Percentiles rank a stretch among this genome's conserved stretches.
Evolutionary conservation across 2,329 filamentous ascomycete genomes (phyloP).

Genomic region (Aspergillus tubingensis): DNA sequence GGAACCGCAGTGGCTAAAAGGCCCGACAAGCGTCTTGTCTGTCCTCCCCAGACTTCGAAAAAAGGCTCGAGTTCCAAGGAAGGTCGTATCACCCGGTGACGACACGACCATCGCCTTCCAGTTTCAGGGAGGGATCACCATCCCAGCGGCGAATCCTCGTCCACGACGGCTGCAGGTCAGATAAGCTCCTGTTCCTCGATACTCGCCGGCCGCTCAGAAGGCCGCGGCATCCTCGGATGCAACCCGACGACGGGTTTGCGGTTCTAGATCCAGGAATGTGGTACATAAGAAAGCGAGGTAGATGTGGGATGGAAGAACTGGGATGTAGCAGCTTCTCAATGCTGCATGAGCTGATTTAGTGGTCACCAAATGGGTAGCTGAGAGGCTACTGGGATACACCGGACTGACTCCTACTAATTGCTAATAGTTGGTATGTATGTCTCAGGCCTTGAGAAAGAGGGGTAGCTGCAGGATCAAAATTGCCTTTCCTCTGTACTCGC

Average conservation of each 20-base stretch:
- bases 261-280: neutral
- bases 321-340: too few relatives aligned
- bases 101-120: neutral
- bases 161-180: neutral
- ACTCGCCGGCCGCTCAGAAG: neutral
- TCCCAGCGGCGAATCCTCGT: neutral
- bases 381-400: too few relatives aligned
- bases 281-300: neutral
- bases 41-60: neutral
- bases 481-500: too few relatives aligned
- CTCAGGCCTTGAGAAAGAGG: too few relatives aligned
- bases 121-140: neutral
- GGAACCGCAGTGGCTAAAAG: neutral
- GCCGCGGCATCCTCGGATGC: neutral
- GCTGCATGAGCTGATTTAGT: too few relatives aligned
- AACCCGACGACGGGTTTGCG: neutral
- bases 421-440: too few relatives aligned
- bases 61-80: neutral
- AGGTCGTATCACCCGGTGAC: neutral
- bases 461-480: too few relatives aligned
- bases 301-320: too few relatives aligned
- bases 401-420: too few relatives aligned
- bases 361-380: too few relatives aligned
- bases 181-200: neutral
- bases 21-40: neutral